Conservation (phyloP, 441 rosid genomes). For the Geranium incanum region DNA sequence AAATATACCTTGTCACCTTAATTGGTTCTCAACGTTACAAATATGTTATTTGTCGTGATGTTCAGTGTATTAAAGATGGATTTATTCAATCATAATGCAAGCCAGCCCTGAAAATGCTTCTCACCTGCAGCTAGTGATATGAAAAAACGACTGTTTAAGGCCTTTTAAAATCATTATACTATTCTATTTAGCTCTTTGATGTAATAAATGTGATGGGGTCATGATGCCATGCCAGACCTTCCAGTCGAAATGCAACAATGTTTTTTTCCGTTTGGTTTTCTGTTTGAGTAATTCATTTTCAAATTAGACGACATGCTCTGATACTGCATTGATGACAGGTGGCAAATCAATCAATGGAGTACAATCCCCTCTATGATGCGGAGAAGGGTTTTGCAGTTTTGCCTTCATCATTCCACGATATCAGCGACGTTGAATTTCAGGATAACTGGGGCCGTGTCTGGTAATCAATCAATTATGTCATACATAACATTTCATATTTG, state of each 20-base stretch:
- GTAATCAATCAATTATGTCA: constrained; percentile 27
- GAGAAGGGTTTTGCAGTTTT: constrained; percentile 69
- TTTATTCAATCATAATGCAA: not conserved
- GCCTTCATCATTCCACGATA: constrained; percentile 91
- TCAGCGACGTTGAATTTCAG: constrained; percentile 85
- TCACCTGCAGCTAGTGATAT: not conserved
- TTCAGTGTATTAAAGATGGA: not conserved
- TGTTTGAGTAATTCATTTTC: not conserved
- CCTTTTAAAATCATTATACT: not conserved
- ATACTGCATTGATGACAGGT: constrained; percentile 38
- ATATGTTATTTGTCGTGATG: not conserved
- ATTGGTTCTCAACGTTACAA: not conserved
- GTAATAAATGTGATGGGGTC: not conserved
- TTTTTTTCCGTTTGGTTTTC: not conserved
- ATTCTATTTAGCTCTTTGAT: not conserved
- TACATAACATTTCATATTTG: not conserved
- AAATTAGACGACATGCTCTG: constrained; percentile 5
- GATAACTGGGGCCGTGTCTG: constrained; percentile 96
- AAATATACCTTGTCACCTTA: not conserved
- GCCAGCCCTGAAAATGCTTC: not conserved
- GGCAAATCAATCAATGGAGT: constrained; percentile 66
- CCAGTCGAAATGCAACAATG: constrained; percentile 4
- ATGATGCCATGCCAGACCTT: not conserved
- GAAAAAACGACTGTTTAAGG: not conserved
- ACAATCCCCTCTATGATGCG: constrained; percentile 69